Conservation (phyloP, 139 green algal genomes). For the Chlorella sp. region DNA sequence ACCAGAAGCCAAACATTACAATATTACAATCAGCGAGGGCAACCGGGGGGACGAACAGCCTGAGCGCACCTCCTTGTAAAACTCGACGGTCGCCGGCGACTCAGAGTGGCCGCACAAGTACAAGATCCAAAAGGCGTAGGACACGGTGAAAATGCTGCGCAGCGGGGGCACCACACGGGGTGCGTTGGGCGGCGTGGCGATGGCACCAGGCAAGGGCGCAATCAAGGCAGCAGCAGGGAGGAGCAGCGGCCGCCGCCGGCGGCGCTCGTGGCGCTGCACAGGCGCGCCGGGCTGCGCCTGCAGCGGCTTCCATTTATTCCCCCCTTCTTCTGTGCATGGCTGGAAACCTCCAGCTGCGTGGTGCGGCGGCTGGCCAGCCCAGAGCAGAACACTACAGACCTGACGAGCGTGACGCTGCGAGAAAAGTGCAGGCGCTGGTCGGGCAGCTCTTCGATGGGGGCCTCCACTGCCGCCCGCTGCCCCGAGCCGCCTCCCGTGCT, state of each 20-base stretch:
- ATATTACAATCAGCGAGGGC: not conserved
- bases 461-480: not conserved
- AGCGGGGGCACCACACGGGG: not conserved
- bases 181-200: too few relatives aligned
- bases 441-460: not conserved
- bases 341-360: not conserved
- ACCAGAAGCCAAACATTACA: not conserved
- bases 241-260: not conserved
- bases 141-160: slow-evolving; percentile 19
- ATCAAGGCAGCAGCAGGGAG: not conserved
- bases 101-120: slow-evolving; percentile 19
- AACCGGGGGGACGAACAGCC: not conserved
- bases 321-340: too few relatives aligned
- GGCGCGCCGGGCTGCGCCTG: too few relatives aligned
- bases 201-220: not conserved
- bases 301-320: too few relatives aligned
- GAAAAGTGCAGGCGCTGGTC: not conserved
- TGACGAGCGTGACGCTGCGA: not conserved
- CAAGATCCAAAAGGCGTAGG: slow-evolving; percentile 36
- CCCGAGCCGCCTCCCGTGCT: not conserved
- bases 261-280: too few relatives aligned
- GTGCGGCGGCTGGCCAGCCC: not conserved
- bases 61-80: slow-evolving; percentile 31
- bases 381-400: not conserved
- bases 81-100: not conserved